Percentiles rank a stretch among this genome's conserved stretches.
Evolutionary conservation across 805 yeast genomes (phyloP).

Genomic region (Schwanniomyces polymorphus): DNA sequence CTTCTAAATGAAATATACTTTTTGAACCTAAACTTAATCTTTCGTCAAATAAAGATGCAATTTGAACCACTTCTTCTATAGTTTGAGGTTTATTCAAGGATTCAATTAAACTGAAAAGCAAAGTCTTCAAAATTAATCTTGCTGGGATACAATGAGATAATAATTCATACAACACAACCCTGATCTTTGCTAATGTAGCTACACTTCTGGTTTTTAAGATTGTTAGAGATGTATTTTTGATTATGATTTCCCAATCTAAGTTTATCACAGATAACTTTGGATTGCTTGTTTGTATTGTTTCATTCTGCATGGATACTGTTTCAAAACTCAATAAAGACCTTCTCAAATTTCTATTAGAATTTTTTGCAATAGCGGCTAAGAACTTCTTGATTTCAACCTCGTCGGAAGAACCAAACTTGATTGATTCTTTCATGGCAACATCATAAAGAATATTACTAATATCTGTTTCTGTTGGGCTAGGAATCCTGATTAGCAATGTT

Average conservation of each 20-base stretch:
- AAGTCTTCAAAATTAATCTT: slow-evolving; percentile 65
- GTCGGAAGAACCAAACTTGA: slow-evolving; percentile 41
- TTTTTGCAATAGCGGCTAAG: slow-evolving; percentile 51
- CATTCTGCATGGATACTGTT: slow-evolving; percentile 73
- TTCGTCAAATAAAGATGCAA: slow-evolving; percentile 76
- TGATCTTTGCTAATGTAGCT: slow-evolving; percentile 54
- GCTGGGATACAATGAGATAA: slow-evolving; percentile 95
- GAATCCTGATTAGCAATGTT: slow-evolving; percentile 81
- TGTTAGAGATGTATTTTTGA: slow-evolving; percentile 60
- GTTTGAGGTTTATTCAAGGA: slow-evolving; percentile 18
- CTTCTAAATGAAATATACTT: slow-evolving; percentile 92
- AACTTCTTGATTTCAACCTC: slow-evolving; percentile 31
- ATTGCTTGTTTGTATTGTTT: slow-evolving; percentile 37
- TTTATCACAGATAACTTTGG: slow-evolving; percentile 47
- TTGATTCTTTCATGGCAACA: slow-evolving; percentile 58
- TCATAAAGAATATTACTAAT: slow-evolving; percentile 52
- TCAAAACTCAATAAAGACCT: slow-evolving; percentile 78
- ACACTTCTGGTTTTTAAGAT: slow-evolving; percentile 67
- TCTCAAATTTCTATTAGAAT: slow-evolving; percentile 72
- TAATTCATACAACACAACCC: slow-evolving; percentile 77
- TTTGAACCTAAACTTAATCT: slow-evolving; percentile 83
- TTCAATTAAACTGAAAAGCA: slow-evolving; percentile 45
- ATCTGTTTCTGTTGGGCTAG: slow-evolving; percentile 72
- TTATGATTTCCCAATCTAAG: slow-evolving; percentile 91
- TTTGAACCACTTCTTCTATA: slow-evolving; percentile 50